These are phyloP conservation scores for Persicaria tinctoria DNA, from an alignment of 148 eudicot genomes.

Conservation along the genomic window DNA sequence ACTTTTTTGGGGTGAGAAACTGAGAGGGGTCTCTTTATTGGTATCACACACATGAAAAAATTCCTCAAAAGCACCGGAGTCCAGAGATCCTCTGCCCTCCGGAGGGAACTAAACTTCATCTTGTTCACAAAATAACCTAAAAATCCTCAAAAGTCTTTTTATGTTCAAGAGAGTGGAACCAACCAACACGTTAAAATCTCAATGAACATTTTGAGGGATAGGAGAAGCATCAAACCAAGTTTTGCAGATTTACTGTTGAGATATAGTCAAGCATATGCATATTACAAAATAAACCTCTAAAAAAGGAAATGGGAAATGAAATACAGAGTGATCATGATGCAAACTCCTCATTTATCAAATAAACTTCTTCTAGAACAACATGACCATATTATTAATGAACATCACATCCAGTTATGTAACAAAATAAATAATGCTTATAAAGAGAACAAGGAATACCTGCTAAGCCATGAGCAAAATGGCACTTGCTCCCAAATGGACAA, in stretches of 20 bases:
- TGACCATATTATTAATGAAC: neutral
- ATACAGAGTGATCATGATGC: constrained; percentile 1
- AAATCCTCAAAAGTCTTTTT: neutral
- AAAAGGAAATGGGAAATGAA: neutral
- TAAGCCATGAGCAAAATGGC: constrained; percentile 78
- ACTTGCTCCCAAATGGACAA: constrained; percentile 97
- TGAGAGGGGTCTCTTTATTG: neutral
- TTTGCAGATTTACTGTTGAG: neutral
- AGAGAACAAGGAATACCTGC: constrained; percentile 21
- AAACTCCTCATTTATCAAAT: neutral
- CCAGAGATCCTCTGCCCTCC: neutral
- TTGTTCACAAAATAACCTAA: neutral
- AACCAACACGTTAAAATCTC: neutral
- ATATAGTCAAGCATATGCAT: neutral
- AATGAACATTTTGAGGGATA: neutral
- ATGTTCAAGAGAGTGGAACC: neutral
- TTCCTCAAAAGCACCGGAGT: neutral
- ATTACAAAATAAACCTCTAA: neutral
- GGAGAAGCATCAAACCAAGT: neutral
- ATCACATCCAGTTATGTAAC: neutral
- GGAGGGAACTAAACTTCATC: neutral
- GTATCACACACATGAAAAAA: neutral
- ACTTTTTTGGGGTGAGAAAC: neutral
- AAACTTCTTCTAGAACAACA: neutral
- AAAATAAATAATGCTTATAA: neutral